phyloP scores from a whole-genome alignment of 129 eudicot species.

The Lonicera japonica region DNA sequence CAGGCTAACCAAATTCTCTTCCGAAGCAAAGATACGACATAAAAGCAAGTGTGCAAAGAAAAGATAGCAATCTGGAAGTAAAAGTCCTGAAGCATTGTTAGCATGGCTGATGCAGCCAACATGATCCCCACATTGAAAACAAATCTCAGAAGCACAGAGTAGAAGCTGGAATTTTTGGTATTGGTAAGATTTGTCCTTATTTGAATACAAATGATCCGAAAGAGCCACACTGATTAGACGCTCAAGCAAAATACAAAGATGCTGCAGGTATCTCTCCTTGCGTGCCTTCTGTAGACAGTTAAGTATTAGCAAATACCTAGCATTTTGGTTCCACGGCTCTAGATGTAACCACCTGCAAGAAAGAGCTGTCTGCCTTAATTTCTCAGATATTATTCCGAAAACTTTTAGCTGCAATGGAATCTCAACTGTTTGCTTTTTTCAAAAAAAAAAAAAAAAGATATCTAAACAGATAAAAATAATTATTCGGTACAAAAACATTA shows the following conservation, averaged over 20 bases:
- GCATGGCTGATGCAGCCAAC: slow-evolving; percentile 48
- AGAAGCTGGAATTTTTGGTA: slow-evolving; percentile 69
- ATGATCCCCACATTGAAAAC: slow-evolving; percentile 53
- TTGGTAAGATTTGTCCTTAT: slow-evolving; percentile 9
- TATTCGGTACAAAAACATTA: neutral
- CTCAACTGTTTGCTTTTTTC: no score
- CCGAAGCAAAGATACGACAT: slow-evolving; percentile 77
- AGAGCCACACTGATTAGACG: slow-evolving; percentile 54
- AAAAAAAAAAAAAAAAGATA: neutral
- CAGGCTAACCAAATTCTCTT: slow-evolving; percentile 27
- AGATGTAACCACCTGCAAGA: slow-evolving; percentile 63
- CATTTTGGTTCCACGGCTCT: slow-evolving; percentile 83
- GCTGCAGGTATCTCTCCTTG: slow-evolving; percentile 59
- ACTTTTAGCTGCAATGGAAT: neutral
- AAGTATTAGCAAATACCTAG: slow-evolving; percentile 62
- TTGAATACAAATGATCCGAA: slow-evolving; percentile 24
- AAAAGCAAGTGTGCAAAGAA: slow-evolving; percentile 72
- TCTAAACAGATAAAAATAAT: neutral
- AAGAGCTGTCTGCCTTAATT: neutral
- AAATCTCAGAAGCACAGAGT: slow-evolving; percentile 74
- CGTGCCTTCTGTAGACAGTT: slow-evolving; percentile 81
- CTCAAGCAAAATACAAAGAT: slow-evolving; percentile 44
- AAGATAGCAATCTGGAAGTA: slow-evolving; percentile 38
- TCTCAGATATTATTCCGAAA: neutral
- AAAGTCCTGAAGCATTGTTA: slow-evolving; percentile 43